Evolutionary conservation across 208 protist genomes (phyloP).

Genomic region (Acanthamoeba pearcei): DNA sequence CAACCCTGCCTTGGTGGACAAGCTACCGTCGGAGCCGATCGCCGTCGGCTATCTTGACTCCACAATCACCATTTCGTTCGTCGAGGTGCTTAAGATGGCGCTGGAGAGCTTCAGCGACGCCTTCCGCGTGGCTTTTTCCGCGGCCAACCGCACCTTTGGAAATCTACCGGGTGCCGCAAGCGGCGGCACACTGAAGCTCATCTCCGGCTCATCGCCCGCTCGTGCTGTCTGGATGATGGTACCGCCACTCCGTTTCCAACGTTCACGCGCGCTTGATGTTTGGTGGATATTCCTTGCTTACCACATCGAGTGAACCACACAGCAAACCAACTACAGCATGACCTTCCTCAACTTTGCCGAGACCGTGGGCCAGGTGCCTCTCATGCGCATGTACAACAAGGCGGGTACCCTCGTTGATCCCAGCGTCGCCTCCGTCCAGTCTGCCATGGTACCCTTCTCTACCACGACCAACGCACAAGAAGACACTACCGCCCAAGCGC

Average conservation of each 20-base stretch:
- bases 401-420: neutral
- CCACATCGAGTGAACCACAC: no score
- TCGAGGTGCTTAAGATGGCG: neutral
- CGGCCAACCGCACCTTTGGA: neutral
- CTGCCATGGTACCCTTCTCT: no score
- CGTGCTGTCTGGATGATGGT: neutral
- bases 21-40: neutral
- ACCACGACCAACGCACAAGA: no score
- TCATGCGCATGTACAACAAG: neutral
- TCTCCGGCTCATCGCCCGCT: neutral
- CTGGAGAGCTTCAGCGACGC: neutral
- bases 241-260: no score
- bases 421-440: neutral
- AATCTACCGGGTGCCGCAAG: neutral
- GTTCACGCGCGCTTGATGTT: no score
- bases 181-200: neutral
- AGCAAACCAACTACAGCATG: conserved; percentile 16
- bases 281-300: no score
- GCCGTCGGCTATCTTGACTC: neutral
- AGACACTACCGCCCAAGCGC: no score
- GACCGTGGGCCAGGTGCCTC: neutral
- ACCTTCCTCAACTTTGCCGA: conserved; percentile 22
- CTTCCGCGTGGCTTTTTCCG: neutral
- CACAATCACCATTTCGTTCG: neutral
- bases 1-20: neutral